A percentile compares a stretch with the other conserved stretches of the same genome.
phyloP scores from a whole-genome alignment of 2,329 filamentous ascomycete species.

The Phyllosticta capitalensis region DNA sequence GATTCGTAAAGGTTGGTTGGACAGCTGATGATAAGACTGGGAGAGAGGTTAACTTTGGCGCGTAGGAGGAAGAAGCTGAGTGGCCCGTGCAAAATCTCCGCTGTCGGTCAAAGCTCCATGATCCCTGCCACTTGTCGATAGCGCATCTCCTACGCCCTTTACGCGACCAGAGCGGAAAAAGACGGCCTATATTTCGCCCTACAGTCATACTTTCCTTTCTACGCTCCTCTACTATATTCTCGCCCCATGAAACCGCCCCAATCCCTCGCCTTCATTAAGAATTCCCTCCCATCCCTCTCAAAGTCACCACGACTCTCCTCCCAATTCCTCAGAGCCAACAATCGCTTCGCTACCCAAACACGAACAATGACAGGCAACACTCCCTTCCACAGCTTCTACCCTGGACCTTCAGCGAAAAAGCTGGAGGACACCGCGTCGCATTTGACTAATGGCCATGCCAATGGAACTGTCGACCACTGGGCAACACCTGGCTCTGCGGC shows the following conservation, averaged over 20 bases:
- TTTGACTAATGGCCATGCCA: not conserved
- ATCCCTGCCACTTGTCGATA: not conserved
- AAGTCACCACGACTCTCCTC: not conserved
- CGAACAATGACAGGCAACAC: not conserved
- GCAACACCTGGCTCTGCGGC: constrained; percentile 41
- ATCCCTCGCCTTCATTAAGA: not conserved
- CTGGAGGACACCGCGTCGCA: not conserved
- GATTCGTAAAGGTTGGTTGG: not conserved
- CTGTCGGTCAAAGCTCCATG: not conserved
- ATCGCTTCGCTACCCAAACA: not conserved
- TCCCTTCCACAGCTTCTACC: not conserved
- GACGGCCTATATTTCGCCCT: too few species aligned
- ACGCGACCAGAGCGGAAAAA: too few species aligned
- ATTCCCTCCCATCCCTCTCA: not conserved
- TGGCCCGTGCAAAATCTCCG: not conserved
- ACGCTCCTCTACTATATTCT: too few species aligned
- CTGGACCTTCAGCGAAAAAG: not conserved
- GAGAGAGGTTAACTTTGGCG: not conserved
- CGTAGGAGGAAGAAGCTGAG: not conserved
- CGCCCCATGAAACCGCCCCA: not conserved
- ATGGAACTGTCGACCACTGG: constrained; percentile 20
- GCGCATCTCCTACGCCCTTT: not conserved
- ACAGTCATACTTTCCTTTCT: not conserved
- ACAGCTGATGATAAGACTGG: not conserved
- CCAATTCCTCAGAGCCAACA: not conserved